Base-by-base conservation (phyloP, 768 basidiomycete genomes). In the Mycena polygramma region DNA sequence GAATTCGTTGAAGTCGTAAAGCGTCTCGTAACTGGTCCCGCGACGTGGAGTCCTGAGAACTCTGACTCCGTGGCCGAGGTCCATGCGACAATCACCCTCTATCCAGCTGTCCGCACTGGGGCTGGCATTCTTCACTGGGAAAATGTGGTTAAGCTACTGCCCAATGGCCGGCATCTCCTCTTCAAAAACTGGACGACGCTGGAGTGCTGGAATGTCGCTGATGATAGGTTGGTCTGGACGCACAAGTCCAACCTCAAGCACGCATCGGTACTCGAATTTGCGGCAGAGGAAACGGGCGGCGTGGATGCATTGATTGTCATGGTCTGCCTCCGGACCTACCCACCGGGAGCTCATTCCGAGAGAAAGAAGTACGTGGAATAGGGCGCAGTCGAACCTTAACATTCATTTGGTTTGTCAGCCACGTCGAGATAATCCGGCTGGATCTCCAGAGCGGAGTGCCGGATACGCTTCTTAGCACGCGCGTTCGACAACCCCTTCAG, bases 161-260 rank as follows among this genome's bases (percentile, higher is more conserved):
- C 64, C 24, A 57, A 59, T 37, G 70, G 70, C 1, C 57, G 46
- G 19, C 35, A 62, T 20, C 39, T 71, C 30, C 70, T 71, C 17
- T 66, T 71, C 45, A 46, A 57, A 22, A 37, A 62, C 49, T 30
- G 49, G 20, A 10, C 15, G 2, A 37, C 13, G 7, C 45, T 71
- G 2, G 64, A 71, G 30, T 71, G 70, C 35, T 71, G 70, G 70
- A 39, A 51, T 41, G 57, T 67, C 8, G 53, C n/a, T 1, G n/a
- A 45, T 9, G 46, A 66, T 30, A 26, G 24, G 19, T 19, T 66
- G 22, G 20, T 59, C 7, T 66, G 65, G 65, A 41, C 5, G 19
- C 39, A 66, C 49, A 30, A 10, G 6, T 52, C 57, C 11, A 9
- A 10, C 19, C 26, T 63, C 11, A 45, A 41, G 4, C 48, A 51